Base-by-base conservation (phyloP, 345 rosid genomes). In the Citrus hindsii region DNA sequence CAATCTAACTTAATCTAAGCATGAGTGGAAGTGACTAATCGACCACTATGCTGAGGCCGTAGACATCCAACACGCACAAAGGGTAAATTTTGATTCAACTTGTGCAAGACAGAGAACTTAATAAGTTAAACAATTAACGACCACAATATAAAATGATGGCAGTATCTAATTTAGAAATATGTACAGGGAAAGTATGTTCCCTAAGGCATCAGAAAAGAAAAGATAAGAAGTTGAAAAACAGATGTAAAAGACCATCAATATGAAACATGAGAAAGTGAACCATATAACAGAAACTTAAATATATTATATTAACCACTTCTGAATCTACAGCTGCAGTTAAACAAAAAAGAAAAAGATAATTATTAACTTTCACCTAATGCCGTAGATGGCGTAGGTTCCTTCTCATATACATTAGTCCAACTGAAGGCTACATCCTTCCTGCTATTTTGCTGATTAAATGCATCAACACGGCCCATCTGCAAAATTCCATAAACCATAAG, bases 401-500 rank as follows among this genome's bases (percentile, higher is more conserved):
- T 84, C 78, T 87, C 91, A 75, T 76, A 83, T 25, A 88, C 93
- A 85, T 92, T 85, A 72, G 98, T 85, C 99, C 97, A 94, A 75
- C 88, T 59, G 72, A 91, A 88, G 82, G 87, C 83, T 10, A 68
- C 37, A 75, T 92, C 98, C 82, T 87, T 94, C 81, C 82, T 81
- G 27, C 69, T 60, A 78, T 78, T 88, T 62, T 83, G 92, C 62
- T 82, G 87, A 82, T 92, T 91, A 84, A 75, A 82, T 67, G 94
- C 97, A 46, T 94, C 95, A 71, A 79, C 81, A 30, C 92, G 94
- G 38, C 88, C 99, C 87, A 87, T 90, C 94, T 92, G 89, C 79
- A 81, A 51, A 83, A 82, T 19, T 42, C 51, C 77, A 77, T 67
- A 38, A 80, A 64, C 12, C 30, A 51, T 48, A 22, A 46, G 27